Evolutionary conservation across 2,329 filamentous ascomycete genomes (phyloP).

Genomic region (Aphanocladium album): DNA sequence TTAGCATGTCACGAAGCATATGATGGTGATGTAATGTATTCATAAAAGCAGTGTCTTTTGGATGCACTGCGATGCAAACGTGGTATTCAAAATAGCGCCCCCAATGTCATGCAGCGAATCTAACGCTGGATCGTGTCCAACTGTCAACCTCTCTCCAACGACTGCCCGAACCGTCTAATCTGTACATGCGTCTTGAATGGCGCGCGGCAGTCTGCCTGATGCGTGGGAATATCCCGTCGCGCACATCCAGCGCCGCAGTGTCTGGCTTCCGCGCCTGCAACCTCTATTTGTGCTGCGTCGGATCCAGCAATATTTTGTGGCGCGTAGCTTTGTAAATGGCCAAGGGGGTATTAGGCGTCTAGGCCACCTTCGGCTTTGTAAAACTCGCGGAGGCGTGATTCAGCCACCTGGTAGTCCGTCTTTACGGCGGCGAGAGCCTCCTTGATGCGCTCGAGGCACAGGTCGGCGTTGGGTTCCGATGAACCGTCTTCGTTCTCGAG

Average conservation of each 20-base stretch:
- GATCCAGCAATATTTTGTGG: not conserved
- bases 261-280: not conserved
- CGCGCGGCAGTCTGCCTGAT: not conserved
- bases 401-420: slow-evolving; percentile 69
- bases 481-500: slow-evolving; percentile 73
- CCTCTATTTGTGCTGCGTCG: not conserved
- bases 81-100: slow-evolving; percentile 13
- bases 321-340: not conserved
- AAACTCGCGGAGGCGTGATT: slow-evolving; percentile 65
- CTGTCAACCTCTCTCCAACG: not conserved
- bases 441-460: slow-evolving; percentile 65
- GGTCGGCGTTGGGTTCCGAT: slow-evolving; percentile 58
- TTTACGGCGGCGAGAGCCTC: slow-evolving; percentile 68
- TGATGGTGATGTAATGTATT: slow-evolving; percentile 1
- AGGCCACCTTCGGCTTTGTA: slow-evolving; percentile 32
- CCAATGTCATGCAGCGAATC: slow-evolving; percentile 13
- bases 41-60: not conserved
- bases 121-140: slow-evolving; percentile 6
- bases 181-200: not conserved
- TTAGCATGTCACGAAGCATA: no score
- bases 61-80: slow-evolving; percentile 8
- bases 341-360: not conserved
- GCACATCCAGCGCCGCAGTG: not conserved
- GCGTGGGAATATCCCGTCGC: not conserved
- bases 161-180: not conserved